Base-by-base conservation (phyloP, 2,329 filamentous ascomycete genomes). In the Talaromyces pinophilus region DNA sequence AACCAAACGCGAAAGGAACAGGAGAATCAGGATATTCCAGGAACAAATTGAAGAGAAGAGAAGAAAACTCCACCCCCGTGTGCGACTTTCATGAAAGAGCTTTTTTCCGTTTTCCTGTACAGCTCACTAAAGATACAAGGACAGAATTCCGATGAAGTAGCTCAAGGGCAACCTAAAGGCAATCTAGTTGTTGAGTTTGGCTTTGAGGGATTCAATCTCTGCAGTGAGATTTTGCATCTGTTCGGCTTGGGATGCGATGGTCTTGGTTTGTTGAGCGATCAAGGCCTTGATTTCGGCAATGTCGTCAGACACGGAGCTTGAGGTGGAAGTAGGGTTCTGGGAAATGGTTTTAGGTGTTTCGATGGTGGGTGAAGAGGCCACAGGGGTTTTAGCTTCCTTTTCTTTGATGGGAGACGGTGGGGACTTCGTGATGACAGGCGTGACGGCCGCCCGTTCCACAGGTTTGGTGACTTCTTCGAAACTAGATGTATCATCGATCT, bases 401-500 rank as follows among this genome's bases (percentile, higher is more conserved):
- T 68, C 55, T 62, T 62, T 19, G n/a, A 8, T 2, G 28, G 54
- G 50, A 33, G 17, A 10, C 35, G 11, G 52, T 30, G 28, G 15
- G 30, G 44, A 19, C 19, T 10, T 64, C 30, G 15, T 10, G 67
- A 68, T 69, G 60, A 70, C 69, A 59, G 72, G 68, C 46, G 70
- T 68, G 71, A 72, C 69, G 66, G 73, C 64, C 67, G 72, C 68
- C 6, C 90, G 89, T 71, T 92, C 90, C 11, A 86, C 81, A 22
- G 92, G 91, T 75, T 92, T 92, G 38, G 90, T 79, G 38, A 95
- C 85, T 75, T 97, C 92, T 75, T 97, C 93, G 71, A 97, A 97
- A 80, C 90, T 92, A 0, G 92, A 94, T 33, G 86, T 85, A 66
- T 92, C 90, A 10, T 67, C 65, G 8, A 63, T 38, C 57, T 89